phyloP scores from a whole-genome alignment of 2,329 filamentous ascomycete species.

The Alternaria gansuensis region DNA sequence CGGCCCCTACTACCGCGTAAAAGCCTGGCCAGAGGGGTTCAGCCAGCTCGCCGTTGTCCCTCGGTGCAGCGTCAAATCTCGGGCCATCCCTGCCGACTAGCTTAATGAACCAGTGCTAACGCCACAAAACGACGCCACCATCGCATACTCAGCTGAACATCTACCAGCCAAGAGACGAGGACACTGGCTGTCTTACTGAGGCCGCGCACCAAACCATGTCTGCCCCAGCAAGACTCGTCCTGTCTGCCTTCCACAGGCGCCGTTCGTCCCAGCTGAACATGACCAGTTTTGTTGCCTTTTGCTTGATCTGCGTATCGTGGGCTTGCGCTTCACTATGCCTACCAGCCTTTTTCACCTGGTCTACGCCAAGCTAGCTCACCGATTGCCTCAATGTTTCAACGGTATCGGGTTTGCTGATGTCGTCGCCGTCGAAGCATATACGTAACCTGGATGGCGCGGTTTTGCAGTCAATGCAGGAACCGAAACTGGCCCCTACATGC shows the following conservation, averaged over 20 bases:
- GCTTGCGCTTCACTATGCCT: slow-evolving; percentile 33
- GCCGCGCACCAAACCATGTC: slow-evolving; percentile 36
- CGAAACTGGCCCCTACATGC: slow-evolving; percentile 28
- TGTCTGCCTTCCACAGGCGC: slow-evolving; percentile 46
- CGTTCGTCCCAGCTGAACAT: slow-evolving; percentile 47
- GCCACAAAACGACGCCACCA: slow-evolving; percentile 47
- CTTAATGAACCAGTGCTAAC: slow-evolving; percentile 25
- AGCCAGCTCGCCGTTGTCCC: slow-evolving; percentile 33
- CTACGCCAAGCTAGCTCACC: slow-evolving; percentile 14
- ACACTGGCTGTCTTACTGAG: slow-evolving; percentile 37
- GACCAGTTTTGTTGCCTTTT: slow-evolving; percentile 33
- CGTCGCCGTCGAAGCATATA: slow-evolving; percentile 15
- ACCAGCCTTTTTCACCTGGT: slow-evolving; percentile 24
- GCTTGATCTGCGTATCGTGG: slow-evolving; percentile 34
- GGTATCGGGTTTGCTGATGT: slow-evolving; percentile 17
- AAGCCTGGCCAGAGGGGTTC: slow-evolving; percentile 27
- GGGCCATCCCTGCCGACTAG: slow-evolving; percentile 27
- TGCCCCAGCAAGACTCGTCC: slow-evolving; percentile 44
- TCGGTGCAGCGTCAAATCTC: slow-evolving; percentile 30
- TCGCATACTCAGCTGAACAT: slow-evolving; percentile 46
- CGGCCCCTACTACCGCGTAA: slow-evolving; percentile 3
- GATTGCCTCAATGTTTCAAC: slow-evolving; percentile 12
- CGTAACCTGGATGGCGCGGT: slow-evolving; percentile 17
- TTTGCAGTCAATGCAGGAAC: slow-evolving; percentile 30
- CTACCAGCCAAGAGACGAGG: slow-evolving; percentile 33